These are phyloP conservation scores for Beta vulgaris DNA, from an alignment of 148 eudicot genomes.

Conservation along the genomic window DNA sequence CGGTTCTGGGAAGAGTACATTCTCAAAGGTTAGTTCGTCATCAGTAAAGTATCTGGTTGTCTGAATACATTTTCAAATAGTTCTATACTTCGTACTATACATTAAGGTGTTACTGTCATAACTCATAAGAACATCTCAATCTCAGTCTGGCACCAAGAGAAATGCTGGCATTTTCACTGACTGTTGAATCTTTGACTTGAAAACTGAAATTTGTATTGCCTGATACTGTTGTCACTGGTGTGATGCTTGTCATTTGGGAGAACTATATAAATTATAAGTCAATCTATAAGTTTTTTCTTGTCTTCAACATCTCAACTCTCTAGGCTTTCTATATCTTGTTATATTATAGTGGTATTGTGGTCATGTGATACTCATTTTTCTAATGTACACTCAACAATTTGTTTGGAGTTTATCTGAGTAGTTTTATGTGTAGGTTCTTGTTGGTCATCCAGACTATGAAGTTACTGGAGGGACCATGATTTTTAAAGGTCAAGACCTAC, in stretches of 20 bases:
- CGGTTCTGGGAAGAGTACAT: constrained; percentile 99
- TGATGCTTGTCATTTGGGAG: background rate
- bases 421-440: constrained; percentile 61
- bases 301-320: background rate
- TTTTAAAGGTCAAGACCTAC: constrained; percentile 85
- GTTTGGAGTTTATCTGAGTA: constrained; percentile 10
- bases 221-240: background rate
- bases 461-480: constrained; percentile 75
- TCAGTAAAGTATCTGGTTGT: constrained; percentile 4
- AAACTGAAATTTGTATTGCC: background rate
- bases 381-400: constrained; percentile 5
- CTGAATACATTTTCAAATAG: background rate
- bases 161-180: background rate
- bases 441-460: constrained; percentile 97
- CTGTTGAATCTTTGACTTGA: background rate
- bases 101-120: no score
- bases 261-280: background rate
- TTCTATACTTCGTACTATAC: no score
- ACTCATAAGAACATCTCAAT: no score
- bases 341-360: background rate
- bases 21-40: constrained; percentile 68
- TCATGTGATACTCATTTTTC: background rate
- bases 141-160: no score
- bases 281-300: background rate
- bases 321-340: background rate